Conservation (phyloP, 768 basidiomycete species). For the Melanogaster broomeanus region DNA sequence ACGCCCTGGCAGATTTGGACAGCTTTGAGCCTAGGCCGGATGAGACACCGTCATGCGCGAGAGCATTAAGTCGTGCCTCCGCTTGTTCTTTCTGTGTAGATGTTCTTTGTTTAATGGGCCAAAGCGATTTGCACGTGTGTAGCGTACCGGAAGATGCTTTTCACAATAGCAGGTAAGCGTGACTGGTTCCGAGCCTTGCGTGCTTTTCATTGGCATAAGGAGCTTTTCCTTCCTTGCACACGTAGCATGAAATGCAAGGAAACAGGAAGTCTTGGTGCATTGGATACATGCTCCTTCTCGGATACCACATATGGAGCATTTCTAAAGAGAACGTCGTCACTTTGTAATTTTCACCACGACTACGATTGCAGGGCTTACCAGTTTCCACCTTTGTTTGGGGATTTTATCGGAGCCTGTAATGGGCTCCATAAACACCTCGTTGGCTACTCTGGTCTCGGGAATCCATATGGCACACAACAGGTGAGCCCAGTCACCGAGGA, state of each 20-base stretch:
- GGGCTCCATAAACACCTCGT: conserved; percentile 98
- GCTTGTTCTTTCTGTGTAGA: conserved; percentile 63
- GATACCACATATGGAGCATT: conserved; percentile 64
- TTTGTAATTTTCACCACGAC: neutral
- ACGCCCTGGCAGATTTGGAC: conserved; percentile 85
- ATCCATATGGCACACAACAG: conserved; percentile 97
- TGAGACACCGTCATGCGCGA: conserved; percentile 44
- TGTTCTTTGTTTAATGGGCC: neutral
- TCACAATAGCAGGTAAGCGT: conserved; percentile 84
- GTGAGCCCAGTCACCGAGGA: conserved; percentile 92
- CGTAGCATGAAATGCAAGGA: conserved; percentile 91
- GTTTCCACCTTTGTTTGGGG: conserved; percentile 89
- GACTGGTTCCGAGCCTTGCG: conserved; percentile 71
- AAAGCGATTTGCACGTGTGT: neutral
- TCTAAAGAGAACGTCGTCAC: conserved; percentile 33
- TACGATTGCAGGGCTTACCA: conserved; percentile 54
- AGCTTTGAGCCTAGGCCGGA: conserved; percentile 44
- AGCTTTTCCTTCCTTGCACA: conserved; percentile 89
- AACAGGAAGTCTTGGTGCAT: conserved; percentile 88
- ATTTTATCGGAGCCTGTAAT: conserved; percentile 88
- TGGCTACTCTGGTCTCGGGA: conserved; percentile 89
- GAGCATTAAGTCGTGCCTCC: conserved; percentile 58
- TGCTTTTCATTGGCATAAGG: conserved; percentile 84
- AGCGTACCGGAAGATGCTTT: conserved; percentile 83
- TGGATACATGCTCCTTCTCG: conserved; percentile 90